Conservation (phyloP, 1,139 yeast species). For the Kurtzmaniella quercitrusa region DNA sequence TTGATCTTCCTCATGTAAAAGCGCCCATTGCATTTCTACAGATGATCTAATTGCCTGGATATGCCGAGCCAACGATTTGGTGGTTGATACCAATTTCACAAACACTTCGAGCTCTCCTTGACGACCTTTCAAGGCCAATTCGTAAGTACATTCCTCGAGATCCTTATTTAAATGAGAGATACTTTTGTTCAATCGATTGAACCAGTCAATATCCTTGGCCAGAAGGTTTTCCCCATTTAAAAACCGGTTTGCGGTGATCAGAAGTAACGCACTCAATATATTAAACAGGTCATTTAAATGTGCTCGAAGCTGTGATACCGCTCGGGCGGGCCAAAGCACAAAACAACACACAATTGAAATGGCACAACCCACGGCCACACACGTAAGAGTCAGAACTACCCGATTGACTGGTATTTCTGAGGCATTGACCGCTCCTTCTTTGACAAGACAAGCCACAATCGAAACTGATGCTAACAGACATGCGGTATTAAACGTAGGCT, state of each 20-base stretch:
- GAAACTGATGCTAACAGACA: slow-evolving; percentile 75
- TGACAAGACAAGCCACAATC: slow-evolving; percentile 67
- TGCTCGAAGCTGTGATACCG: slow-evolving; percentile 42
- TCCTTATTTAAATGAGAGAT: slow-evolving; percentile 37
- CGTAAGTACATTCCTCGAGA: slow-evolving; percentile 62
- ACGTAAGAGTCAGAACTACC: slow-evolving; percentile 51
- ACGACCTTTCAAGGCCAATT: slow-evolving; percentile 50
- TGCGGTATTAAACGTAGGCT: slow-evolving; percentile 75
- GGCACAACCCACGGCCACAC: slow-evolving; percentile 60
- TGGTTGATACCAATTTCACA: slow-evolving; percentile 45
- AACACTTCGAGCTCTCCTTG: slow-evolving; percentile 50
- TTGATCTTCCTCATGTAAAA: slow-evolving; percentile 30
- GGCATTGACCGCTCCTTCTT: slow-evolving; percentile 68
- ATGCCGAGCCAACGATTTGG: slow-evolving; percentile 52
- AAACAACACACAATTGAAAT: slow-evolving; percentile 60
- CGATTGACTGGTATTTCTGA: slow-evolving; percentile 57
- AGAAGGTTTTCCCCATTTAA: slow-evolving; percentile 47
- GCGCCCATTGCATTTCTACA: slow-evolving; percentile 60
- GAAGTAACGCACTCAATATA: slow-evolving; percentile 49
- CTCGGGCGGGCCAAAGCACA: slow-evolving; percentile 60
- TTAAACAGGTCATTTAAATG: slow-evolving; percentile 52
- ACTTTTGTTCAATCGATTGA: slow-evolving; percentile 36
- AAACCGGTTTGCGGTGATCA: slow-evolving; percentile 50
- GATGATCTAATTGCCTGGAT: slow-evolving; percentile 68
- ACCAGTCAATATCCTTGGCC: slow-evolving; percentile 32